Evolutionary conservation across 2,329 filamentous ascomycete genomes (phyloP).

Genomic region (Ophiocordyceps australis): DNA sequence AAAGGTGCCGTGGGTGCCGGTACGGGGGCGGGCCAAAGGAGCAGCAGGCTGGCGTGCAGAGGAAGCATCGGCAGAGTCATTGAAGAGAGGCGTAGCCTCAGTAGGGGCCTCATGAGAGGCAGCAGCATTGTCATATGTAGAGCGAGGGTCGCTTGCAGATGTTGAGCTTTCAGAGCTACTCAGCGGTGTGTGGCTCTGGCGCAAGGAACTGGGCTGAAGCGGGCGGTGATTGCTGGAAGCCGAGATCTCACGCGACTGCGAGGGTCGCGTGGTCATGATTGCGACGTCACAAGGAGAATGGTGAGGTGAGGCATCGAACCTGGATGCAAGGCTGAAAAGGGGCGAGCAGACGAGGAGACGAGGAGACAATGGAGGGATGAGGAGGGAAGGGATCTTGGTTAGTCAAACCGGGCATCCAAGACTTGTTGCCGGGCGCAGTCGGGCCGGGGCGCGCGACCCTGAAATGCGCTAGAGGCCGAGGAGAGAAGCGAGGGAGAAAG

Average conservation of each 20-base stretch:
- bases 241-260: slow-evolving; percentile 11
- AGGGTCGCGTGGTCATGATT: slow-evolving; percentile 9
- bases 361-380: background rate
- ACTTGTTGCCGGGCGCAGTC: too few relatives aligned
- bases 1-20: slow-evolving; percentile 59
- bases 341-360: background rate
- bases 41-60: slow-evolving; percentile 5
- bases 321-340: too few relatives aligned
- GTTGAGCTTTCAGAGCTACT: slow-evolving; percentile 4
- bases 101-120: slow-evolving; percentile 26
- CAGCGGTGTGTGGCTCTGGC: slow-evolving; percentile 21
- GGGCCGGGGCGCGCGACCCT: too few relatives aligned
- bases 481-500: too few relatives aligned
- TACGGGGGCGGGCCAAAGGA: slow-evolving; percentile 21
- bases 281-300: too few relatives aligned
- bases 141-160: slow-evolving; percentile 1
- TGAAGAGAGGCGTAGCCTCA: too few relatives aligned
- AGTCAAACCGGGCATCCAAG: too few relatives aligned
- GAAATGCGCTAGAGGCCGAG: too few relatives aligned
- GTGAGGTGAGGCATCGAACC: slow-evolving; percentile 1
- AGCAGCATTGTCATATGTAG: too few relatives aligned
- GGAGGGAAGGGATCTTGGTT: background rate
- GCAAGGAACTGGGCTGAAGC: slow-evolving; percentile 24
- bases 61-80: slow-evolving; percentile 1
- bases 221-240: slow-evolving; percentile 15